Conservation (phyloP, 163 green algal species). For the Scenedesmus sp. region DNA sequence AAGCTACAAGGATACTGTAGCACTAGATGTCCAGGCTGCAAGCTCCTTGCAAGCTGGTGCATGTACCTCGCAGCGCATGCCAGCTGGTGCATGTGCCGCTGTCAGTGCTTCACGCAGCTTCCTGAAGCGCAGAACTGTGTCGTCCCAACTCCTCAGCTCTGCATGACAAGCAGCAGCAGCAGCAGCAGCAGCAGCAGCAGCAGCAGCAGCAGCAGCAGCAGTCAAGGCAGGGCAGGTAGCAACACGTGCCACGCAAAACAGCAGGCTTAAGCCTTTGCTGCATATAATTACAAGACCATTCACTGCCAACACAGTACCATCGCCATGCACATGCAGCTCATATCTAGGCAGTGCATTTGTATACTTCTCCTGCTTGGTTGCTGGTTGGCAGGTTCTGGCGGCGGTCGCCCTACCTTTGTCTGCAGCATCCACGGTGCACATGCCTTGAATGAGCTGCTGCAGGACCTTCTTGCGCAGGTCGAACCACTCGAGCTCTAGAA, state of each 20-base stretch:
- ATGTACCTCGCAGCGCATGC: constrained; percentile 19
- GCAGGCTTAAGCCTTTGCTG: not conserved
- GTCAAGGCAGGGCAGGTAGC: not conserved
- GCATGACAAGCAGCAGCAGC: no score
- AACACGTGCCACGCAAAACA: not conserved
- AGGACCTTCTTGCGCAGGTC: not conserved
- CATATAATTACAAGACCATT: not conserved
- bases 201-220: not conserved
- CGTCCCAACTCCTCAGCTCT: constrained; percentile 29
- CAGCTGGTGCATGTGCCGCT: constrained; percentile 9
- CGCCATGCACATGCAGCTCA: not conserved
- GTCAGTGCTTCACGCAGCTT: constrained; percentile 43
- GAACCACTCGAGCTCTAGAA: constrained; percentile 7
- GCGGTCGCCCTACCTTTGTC: not conserved
- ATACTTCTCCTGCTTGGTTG: no score
- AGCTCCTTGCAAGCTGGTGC: no score
- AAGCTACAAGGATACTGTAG: no score
- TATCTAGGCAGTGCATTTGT: not conserved
- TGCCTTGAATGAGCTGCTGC: not conserved
- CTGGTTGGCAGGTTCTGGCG: not conserved
- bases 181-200: not conserved
- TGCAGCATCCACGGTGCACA: not conserved
- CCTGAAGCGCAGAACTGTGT: constrained; percentile 20
- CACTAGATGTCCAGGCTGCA: no score
- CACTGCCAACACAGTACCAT: no score